Evolutionary conservation across 116 monocot species (phyloP), one percentile per base, ranked within the genome.

Genomic region (Cymodocea nodosa): DNA sequence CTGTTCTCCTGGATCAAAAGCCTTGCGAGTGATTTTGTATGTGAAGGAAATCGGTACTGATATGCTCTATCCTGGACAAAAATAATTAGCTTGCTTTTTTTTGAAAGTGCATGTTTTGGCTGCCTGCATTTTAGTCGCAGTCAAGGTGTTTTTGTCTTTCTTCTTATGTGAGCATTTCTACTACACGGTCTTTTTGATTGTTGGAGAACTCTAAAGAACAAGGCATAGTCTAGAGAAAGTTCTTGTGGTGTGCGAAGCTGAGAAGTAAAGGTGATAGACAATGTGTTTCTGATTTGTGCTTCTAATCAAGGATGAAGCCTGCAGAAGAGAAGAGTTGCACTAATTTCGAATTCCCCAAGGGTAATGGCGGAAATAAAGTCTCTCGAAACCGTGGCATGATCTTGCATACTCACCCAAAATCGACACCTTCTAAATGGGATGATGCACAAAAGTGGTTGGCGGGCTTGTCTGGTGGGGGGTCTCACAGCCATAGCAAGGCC

Each of bases 391-490:
- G 74, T 49, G 48, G 59, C 50, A 80, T 81, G 75, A 40, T 63
- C 34, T n/a, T 74, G 18, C 71, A 59, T 16, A 67, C 84, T 0
- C 76, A 80, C 24, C 19, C 78, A 0, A 92, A 92, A 71, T 81
- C 83, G 40, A 75, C 83, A 1, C 88, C 92, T 64, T 92, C 92
- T 0, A 92, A 92, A 51, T 92, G 92, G 92, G 92, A 92, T 56
- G 92, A 92, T 50, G 92, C 92, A 11, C 92, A 92, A 62, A 92
- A 92, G 59, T 92, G 92, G 92, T 77, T 92, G 13, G 80, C 70
- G 0, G 83, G 80, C 6, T 35, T 91, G 3, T 84, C 84, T 5
- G 65, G 75, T 22, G 71, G 73, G 13, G 62, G 68, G 36, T 18
- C 23, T 11, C 73, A 72, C 35, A 36, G 40, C 44, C 70, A 77